These are phyloP conservation scores for Dalechampia spathulata DNA, from an alignment of 441 rosid genomes.

Conservation along the genomic window DNA sequence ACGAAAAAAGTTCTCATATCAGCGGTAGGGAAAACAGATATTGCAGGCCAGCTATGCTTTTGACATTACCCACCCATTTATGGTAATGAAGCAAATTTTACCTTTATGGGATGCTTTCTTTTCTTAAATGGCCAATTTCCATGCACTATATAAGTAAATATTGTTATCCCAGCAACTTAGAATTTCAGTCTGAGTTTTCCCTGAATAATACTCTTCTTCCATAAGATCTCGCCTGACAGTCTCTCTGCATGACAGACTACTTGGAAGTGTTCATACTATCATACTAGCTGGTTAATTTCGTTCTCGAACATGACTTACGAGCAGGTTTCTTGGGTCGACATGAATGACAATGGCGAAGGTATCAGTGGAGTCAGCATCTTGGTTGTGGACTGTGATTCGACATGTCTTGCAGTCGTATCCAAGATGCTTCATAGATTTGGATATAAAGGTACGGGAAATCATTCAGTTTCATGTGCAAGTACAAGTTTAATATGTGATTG, in stretches of 20 bases:
- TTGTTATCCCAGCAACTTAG: neutral
- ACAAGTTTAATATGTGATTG: neutral
- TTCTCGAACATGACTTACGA: constrained; percentile 13
- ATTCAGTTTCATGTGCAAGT: neutral
- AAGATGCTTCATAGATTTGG: constrained; percentile 29
- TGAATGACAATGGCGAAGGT: neutral
- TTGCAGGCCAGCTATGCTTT: no score
- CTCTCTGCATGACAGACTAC: neutral
- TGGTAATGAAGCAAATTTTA: no score
- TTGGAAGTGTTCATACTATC: no score
- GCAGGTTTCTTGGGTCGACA: constrained; percentile 12
- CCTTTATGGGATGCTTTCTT: constrained; percentile 1
- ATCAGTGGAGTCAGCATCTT: constrained; percentile 17
- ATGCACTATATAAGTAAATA: neutral
- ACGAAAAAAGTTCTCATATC: no score
- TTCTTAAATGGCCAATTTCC: neutral
- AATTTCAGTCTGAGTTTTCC: neutral
- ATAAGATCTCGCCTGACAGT: neutral
- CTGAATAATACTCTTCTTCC: neutral
- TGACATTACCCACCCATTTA: no score
- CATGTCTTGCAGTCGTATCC: constrained; percentile 27
- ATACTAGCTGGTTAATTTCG: no score
- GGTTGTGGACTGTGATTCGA: constrained; percentile 34
- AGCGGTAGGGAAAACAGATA: no score
- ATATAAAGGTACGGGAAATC: constrained; percentile 25